Base-by-base conservation (phyloP, 1,139 yeast genomes). In the Debaryomycetaceae sp. region DNA sequence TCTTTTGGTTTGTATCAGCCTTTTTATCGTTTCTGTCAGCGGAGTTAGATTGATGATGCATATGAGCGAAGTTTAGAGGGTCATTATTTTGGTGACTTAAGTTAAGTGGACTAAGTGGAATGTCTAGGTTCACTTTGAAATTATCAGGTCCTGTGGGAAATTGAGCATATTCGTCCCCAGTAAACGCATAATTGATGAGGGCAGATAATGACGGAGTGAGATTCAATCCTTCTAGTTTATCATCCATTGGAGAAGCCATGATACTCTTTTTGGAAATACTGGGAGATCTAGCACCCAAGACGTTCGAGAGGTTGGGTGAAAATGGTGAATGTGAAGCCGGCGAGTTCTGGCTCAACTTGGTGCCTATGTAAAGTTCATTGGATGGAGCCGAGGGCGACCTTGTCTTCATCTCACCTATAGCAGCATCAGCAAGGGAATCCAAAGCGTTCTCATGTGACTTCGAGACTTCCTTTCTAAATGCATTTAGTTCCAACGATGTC, bases 191-290 rank as follows among this genome's bases (percentile, higher is more conserved):
- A 41, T 63, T 69, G 29, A 76, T 68, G 34, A 76, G 55, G 1
- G 77, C 74, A 0, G 80, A 69, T 35, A 75, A 60, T 1, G 76
- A 64, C 0, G 81, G 81, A 3, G 78, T 66, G 11, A 66, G 52
- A 39, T 59, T 57, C 6, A 62, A 42, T 33, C 63, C 63, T 6
- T 45, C 35, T 14, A 47, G 24, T 13, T 34, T 27, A 23, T 38
- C 42, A 14, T 13, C 24, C 17, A 36, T 22, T 14, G 17, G 23
- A 27, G 31, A 27, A 7, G 31, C 31, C 8, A 27, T 11, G 11
- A 27, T 11, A 4, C 31, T 27, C 8, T 14, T 34, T 34, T 9
- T 34, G 23, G 23, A 17, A 7, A 17, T 8, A n/a, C 13, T 20
- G 8, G 37, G 37, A 3, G 37, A 34, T 13, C 23, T 34, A n/a